Conservation (phyloP, 1,284 basidiomycete species). For the Omphalotus olearius region DNA sequence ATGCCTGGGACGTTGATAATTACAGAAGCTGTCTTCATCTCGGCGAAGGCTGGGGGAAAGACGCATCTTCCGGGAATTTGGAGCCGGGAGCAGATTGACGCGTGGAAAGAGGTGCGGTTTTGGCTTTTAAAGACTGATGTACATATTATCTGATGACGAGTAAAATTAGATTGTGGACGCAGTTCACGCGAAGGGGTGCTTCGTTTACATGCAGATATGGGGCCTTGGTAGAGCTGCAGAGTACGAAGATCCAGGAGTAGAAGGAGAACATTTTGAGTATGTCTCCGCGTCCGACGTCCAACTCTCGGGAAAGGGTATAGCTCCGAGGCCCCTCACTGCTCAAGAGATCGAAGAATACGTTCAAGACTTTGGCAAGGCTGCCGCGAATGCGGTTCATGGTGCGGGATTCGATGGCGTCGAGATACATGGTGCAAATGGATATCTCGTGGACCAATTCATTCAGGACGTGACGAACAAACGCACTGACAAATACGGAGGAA, state of each 20-base stretch:
- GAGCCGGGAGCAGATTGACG: conserved; percentile 34
- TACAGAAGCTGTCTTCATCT: conserved; percentile 39
- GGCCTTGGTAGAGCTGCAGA: conserved; percentile 37
- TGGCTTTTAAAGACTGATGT: neutral
- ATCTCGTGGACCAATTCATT: conserved; percentile 34
- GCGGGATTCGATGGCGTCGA: conserved; percentile 43
- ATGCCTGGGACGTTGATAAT: conserved; percentile 40
- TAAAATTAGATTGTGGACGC: conserved; percentile 20
- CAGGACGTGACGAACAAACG: conserved; percentile 37
- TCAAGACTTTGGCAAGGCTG: conserved; percentile 27
- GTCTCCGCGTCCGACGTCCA: conserved; percentile 37
- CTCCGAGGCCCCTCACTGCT: conserved; percentile 28
- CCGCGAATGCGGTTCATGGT: conserved; percentile 30
- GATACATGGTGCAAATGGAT: conserved; percentile 30
- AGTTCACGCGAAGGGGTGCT: conserved; percentile 35
- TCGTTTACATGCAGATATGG: conserved; percentile 45
- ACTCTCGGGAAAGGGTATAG: conserved; percentile 23
- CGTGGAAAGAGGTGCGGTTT: conserved; percentile 36
- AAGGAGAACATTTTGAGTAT: conserved; percentile 18
- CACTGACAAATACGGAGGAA: conserved; percentile 47
- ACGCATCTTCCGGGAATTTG: conserved; percentile 35
- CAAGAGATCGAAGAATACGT: conserved; percentile 37
- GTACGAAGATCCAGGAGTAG: conserved; percentile 13
- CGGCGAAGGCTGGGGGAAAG: conserved; percentile 29
- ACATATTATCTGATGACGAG: no score